Conservation (phyloP, 805 yeast genomes). For the Schwanniomyces occidentalis region DNA sequence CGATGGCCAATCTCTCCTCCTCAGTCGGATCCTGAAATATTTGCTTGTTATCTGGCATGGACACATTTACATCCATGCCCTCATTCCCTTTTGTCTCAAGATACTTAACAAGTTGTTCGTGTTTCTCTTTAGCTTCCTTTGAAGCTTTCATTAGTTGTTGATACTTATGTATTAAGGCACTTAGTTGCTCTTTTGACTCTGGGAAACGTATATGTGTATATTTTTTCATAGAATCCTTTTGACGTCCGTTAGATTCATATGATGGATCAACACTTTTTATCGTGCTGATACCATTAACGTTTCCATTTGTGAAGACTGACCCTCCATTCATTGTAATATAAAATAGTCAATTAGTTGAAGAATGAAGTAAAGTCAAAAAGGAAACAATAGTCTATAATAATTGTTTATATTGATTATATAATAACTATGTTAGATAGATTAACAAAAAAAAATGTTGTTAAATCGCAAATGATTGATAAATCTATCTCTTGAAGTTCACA, state of each 20-base stretch:
- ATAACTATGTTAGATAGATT: too few relatives aligned
- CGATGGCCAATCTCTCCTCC: constrained; percentile 26
- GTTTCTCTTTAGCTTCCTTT: constrained; percentile 18
- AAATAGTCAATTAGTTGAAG: too few relatives aligned
- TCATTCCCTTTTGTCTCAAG: constrained; percentile 3
- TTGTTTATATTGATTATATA: too few relatives aligned
- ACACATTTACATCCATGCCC: constrained; percentile 3
- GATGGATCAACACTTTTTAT: background rate
- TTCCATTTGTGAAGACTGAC: constrained; percentile 3
- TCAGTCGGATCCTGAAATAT: constrained; percentile 23
- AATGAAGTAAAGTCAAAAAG: too few relatives aligned
- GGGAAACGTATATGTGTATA: constrained; percentile 16
- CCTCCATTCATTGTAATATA: constrained; percentile 4
- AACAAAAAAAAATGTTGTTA: too few relatives aligned
- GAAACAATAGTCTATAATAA: too few relatives aligned
- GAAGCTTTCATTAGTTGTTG: constrained; percentile 17
- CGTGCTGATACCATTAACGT: constrained; percentile 1
- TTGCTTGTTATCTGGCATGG: constrained; percentile 2
- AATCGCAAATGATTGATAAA: too few relatives aligned
- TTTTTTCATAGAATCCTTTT: too few relatives aligned
- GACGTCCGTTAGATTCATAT: too few relatives aligned
- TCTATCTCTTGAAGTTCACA: too few relatives aligned
- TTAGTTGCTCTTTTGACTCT: constrained; percentile 24
- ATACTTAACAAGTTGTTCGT: constrained; percentile 12
- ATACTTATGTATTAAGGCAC: constrained; percentile 27